Percentiles rank a stretch among this genome's conserved stretches.
phyloP scores from a whole-genome alignment of 148 eudicot species.

The Polygonum aviculare region DNA sequence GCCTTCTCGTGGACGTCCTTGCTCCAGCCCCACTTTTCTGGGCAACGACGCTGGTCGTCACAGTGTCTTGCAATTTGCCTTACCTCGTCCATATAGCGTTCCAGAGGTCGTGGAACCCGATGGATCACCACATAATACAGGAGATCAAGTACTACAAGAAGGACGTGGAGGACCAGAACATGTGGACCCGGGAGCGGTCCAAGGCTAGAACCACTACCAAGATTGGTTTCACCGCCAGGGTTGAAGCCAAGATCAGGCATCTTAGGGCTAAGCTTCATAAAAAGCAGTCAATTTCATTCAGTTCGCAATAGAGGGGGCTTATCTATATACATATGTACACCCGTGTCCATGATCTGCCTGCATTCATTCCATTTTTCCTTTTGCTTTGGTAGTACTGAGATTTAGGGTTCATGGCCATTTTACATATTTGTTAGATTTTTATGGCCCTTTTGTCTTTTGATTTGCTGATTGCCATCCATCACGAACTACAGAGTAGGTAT shows the following conservation, averaged over 20 bases:
- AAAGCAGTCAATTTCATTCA: constrained; percentile 40
- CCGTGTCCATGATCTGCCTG: not conserved
- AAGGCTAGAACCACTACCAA: constrained; percentile 64
- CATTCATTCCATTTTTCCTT: not conserved
- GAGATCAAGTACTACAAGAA: constrained; percentile 77
- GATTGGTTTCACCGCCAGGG: constrained; percentile 68
- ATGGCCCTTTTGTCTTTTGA: not conserved
- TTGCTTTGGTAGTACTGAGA: not conserved
- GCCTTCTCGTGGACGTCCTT: constrained; percentile 49
- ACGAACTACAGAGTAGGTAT: constrained; percentile 10
- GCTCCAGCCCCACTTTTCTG: constrained; percentile 78
- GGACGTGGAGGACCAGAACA: constrained; percentile 51
- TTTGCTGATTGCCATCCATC: constrained; percentile 8
- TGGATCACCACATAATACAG: constrained; percentile 88
- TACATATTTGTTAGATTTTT: constrained; percentile 7
- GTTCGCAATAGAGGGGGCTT: not conserved
- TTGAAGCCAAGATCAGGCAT: constrained; percentile 73
- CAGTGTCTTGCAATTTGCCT: constrained; percentile 46
- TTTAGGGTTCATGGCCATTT: constrained; percentile 7
- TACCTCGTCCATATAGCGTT: constrained; percentile 56
- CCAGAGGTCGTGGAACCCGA: constrained; percentile 61
- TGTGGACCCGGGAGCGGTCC: constrained; percentile 61
- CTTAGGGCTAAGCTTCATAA: constrained; percentile 49
- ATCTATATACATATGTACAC: not conserved
- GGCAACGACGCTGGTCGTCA: constrained; percentile 61